These are phyloP conservation scores for Nitzschia putrida DNA, from an alignment of 108 stramenopile genomes.

Conservation along the genomic window DNA sequence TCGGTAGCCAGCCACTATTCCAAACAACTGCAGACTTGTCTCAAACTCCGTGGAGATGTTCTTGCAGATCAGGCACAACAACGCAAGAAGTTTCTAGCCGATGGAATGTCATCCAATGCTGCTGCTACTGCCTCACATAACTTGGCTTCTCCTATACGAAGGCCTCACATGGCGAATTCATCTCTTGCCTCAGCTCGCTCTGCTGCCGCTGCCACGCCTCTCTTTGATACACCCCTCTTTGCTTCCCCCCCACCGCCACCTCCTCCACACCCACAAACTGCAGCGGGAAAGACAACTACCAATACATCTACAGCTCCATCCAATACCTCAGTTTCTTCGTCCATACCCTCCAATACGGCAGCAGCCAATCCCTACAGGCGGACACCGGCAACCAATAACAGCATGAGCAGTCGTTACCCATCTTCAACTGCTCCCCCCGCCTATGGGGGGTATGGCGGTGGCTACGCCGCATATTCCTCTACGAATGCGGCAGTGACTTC, in stretches of 20 bases:
- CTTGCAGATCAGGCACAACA: conserved; percentile 75
- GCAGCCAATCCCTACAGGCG: not conserved
- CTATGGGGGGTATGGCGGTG: conserved; percentile 27
- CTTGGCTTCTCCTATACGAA: no score
- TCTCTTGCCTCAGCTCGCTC: not conserved
- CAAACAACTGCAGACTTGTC: conserved; percentile 52
- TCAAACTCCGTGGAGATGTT: conserved; percentile 68
- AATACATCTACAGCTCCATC: not conserved
- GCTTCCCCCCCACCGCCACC: conserved; percentile 1
- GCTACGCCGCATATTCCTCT: conserved; percentile 21
- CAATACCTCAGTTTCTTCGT: not conserved
- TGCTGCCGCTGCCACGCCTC: conserved; percentile 21
- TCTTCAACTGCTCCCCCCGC: conserved; percentile 5
- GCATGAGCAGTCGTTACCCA: not conserved
- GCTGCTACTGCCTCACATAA: no score
- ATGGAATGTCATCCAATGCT: conserved; percentile 10
- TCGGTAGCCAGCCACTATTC: conserved; percentile 53
- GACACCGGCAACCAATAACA: not conserved
- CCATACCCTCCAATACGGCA: not conserved
- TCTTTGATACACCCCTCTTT: conserved; percentile 48
- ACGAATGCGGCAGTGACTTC: not conserved
- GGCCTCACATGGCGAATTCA: not conserved
- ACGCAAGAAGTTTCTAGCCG: conserved; percentile 62
- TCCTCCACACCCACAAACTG: not conserved
- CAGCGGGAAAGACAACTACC: not conserved